phyloP scores from a whole-genome alignment of 2,329 filamentous ascomycete genomes.

The Geosmithia flava region DNA sequence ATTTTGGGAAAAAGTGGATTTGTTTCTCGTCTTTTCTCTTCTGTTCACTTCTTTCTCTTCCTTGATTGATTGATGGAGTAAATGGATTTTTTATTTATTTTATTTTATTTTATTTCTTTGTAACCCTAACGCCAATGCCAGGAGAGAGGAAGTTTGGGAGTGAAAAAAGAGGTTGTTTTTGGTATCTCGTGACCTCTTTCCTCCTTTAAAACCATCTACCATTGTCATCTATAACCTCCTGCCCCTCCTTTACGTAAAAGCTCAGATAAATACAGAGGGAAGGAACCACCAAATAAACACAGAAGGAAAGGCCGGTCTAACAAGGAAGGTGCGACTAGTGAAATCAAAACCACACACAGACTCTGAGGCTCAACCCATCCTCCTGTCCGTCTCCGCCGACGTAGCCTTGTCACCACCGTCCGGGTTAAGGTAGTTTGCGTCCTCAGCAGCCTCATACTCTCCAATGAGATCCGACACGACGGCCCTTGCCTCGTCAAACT shows the following conservation, averaged over 20 bases:
- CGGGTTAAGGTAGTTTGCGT: slow-evolving; percentile 77
- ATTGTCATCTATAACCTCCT: neutral
- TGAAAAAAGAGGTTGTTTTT: no score
- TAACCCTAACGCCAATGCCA: neutral
- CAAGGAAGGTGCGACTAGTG: no score
- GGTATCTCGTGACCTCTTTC: neutral
- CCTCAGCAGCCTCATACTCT: slow-evolving; percentile 93
- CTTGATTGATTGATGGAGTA: no score
- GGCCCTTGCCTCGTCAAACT: slow-evolving; percentile 90
- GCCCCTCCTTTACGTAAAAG: no score
- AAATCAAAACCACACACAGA: no score
- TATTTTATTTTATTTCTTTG: neutral
- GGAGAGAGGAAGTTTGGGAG: no score
- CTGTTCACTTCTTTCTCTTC: neutral
- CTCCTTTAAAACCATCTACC: no score
- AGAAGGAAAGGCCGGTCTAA: no score
- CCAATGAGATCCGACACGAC: slow-evolving; percentile 84
- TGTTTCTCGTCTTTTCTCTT: neutral
- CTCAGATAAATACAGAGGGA: no score
- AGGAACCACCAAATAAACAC: no score
- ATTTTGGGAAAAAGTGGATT: no score
- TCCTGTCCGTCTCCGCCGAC: slow-evolving; percentile 40
- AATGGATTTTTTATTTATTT: no score
- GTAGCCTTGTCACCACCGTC: slow-evolving; percentile 41
- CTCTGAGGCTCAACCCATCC: slow-evolving; percentile 24